phyloP scores from a whole-genome alignment of 2,329 filamentous ascomycete genomes.

The Paecilomyces dactylethromorphus region DNA sequence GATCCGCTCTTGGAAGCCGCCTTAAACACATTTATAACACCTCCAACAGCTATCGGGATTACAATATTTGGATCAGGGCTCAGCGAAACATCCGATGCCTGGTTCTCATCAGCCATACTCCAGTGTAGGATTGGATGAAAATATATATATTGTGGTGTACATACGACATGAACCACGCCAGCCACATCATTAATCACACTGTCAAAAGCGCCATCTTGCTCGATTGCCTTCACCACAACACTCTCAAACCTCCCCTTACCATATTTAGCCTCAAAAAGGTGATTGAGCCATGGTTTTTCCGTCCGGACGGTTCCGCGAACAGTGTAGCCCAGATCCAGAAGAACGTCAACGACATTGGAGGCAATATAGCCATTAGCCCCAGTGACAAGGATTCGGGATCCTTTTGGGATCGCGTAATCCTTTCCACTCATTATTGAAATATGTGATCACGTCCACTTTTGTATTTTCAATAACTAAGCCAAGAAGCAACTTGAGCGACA shows the following conservation, averaged over 20 bases:
- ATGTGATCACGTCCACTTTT: too few relatives aligned
- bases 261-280: conserved; percentile 22
- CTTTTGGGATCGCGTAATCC: conserved; percentile 15
- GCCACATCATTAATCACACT: conserved; percentile 32
- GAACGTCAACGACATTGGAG: conserved; percentile 34
- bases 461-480: background rate
- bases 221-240: conserved; percentile 33
- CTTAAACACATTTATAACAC: conserved; percentile 27
- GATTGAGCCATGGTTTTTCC: conserved; percentile 28
- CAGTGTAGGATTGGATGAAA: background rate
- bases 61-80: conserved; percentile 36
- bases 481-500: too few relatives aligned
- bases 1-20: conserved; percentile 11
- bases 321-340: conserved; percentile 35
- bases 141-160: background rate
- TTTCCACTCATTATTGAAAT: background rate
- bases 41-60: conserved; percentile 37
- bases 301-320: conserved; percentile 43
- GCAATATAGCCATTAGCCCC: conserved; percentile 43
- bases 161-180: background rate
- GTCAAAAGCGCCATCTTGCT: conserved; percentile 31
- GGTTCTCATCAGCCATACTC: background rate
- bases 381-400: conserved; percentile 38
- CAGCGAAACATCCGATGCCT: conserved; percentile 15
- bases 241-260: conserved; percentile 29